Conservation (phyloP, 1,139 yeast species). For the Hansenula sp. region DNA sequence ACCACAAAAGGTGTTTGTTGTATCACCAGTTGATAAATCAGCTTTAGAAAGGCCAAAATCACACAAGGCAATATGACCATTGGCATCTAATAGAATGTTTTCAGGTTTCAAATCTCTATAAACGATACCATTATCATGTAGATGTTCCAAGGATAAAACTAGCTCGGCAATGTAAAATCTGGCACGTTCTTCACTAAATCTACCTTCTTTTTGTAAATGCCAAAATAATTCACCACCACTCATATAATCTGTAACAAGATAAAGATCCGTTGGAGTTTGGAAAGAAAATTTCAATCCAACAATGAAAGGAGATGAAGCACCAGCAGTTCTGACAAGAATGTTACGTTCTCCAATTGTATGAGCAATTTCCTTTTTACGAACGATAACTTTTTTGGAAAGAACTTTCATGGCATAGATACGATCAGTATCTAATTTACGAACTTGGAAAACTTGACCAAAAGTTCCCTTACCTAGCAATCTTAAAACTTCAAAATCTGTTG, state of each 20-base stretch:
- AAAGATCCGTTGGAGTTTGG: constrained; percentile 89
- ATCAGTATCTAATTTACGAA: constrained; percentile 80
- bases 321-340: constrained; percentile 84
- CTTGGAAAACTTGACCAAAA: constrained; percentile 96
- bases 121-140: constrained; percentile 89
- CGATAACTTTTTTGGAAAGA: constrained; percentile 87
- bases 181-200: constrained; percentile 89
- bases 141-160: constrained; percentile 84
- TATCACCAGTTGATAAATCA: constrained; percentile 74
- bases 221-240: constrained; percentile 97
- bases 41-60: constrained; percentile 97
- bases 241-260: constrained; percentile 95
- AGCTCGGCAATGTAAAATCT: constrained; percentile 95
- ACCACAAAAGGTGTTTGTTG: constrained; percentile 96
- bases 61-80: constrained; percentile 94
- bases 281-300: constrained; percentile 94
- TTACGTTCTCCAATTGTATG: constrained; percentile 97
- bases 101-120: constrained; percentile 96
- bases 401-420: constrained; percentile 97
- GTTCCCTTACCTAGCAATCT: constrained; percentile 93
- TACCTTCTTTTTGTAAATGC: constrained; percentile 95
- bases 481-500: constrained; percentile 88
- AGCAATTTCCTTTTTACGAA: constrained; percentile 93
- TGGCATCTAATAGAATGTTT: constrained; percentile 87
- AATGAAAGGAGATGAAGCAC: constrained; percentile 83